These are phyloP conservation scores for Claviceps africana DNA, from an alignment of 2,329 filamentous ascomycete species.

Conservation along the genomic window DNA sequence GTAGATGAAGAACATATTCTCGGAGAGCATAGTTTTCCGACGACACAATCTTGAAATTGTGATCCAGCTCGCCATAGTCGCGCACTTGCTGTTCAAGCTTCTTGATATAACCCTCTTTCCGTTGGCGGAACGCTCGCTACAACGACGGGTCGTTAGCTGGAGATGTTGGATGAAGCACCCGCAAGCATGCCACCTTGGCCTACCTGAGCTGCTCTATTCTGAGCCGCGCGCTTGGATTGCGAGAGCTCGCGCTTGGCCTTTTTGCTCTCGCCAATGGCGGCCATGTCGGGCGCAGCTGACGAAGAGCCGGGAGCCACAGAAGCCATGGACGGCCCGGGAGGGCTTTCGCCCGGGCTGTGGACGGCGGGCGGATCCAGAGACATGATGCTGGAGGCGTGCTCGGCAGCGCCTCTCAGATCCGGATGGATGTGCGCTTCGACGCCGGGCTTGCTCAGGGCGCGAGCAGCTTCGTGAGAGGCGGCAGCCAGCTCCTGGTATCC, in stretches of 20 bases:
- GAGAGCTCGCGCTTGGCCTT: constrained; percentile 86
- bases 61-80: constrained; percentile 61
- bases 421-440: constrained; percentile 35
- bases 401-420: constrained; percentile 25
- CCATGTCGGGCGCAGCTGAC: constrained; percentile 12
- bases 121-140: constrained; percentile 89
- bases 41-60: constrained; percentile 67
- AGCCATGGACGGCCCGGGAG: constrained; percentile 13
- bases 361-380: constrained; percentile 20
- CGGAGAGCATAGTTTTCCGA: constrained; percentile 80
- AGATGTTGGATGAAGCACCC: not conserved
- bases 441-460: constrained; percentile 22
- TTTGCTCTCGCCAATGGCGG: constrained; percentile 36
- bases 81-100: constrained; percentile 90
- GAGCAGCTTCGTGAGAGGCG: constrained; percentile 21
- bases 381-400: constrained; percentile 24
- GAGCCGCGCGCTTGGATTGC: constrained; percentile 88
- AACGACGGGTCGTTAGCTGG: not conserved
- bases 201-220: constrained; percentile 95
- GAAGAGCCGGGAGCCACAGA: constrained; percentile 20
- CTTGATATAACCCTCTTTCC: constrained; percentile 97
- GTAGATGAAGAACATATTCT: constrained; percentile 84
- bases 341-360: constrained; percentile 17
- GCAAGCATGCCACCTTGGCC: not conserved
- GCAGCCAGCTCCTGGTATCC: constrained; percentile 29